Conservation (phyloP, 1,284 basidiomycete genomes). For the Trichosporon asahii region DNA sequence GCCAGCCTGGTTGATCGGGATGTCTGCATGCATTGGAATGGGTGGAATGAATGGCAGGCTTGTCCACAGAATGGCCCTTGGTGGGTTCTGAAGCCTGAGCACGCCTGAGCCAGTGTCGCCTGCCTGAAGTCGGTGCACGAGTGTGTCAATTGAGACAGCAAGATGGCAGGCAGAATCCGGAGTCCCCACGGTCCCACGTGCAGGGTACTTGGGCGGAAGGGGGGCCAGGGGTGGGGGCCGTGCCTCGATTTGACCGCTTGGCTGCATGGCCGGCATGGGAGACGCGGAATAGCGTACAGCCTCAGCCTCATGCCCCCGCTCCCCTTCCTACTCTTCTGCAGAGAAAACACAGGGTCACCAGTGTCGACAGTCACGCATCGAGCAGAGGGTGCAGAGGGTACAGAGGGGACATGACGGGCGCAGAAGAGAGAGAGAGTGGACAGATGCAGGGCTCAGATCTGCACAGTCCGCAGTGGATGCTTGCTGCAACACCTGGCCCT, state of each 20-base stretch:
- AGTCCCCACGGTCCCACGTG: background rate
- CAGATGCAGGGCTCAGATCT: background rate
- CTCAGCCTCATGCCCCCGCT: background rate
- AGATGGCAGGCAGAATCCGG: background rate
- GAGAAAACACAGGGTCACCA: background rate
- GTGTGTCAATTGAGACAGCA: background rate
- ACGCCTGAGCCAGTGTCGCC: too few species aligned
- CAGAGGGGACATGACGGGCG: background rate
- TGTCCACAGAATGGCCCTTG: background rate
- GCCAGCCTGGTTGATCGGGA: too few species aligned
- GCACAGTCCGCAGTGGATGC: background rate
- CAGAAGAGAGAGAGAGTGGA: background rate
- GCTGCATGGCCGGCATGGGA: background rate
- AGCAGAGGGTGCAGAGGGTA: too few species aligned
- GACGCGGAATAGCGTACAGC: background rate
- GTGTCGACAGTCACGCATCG: background rate
- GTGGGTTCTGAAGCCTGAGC: background rate
- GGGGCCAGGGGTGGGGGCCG: background rate
- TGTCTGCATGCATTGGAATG: too few species aligned
- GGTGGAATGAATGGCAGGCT: background rate
- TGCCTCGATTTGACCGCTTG: background rate
- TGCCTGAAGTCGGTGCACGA: background rate
- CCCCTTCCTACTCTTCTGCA: background rate
- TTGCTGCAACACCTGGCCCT: too few species aligned
- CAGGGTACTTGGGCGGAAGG: background rate